These are phyloP conservation scores for Agroathelia rolfsii DNA, from an alignment of 1,284 basidiomycete species.

Conservation along the genomic window DNA sequence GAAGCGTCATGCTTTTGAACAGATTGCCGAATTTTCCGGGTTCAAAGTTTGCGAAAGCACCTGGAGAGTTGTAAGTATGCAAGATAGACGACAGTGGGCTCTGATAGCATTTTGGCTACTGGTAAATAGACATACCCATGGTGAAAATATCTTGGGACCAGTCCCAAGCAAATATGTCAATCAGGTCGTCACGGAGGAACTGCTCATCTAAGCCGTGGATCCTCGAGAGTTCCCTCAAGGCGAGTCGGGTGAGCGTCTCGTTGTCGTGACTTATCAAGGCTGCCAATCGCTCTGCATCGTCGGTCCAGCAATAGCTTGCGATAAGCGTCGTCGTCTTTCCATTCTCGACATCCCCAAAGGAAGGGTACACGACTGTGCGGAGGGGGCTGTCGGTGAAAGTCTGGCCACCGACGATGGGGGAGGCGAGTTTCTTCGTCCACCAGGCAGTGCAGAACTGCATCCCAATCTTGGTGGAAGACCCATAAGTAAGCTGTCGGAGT, in stretches of 20 bases:
- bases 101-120: no score
- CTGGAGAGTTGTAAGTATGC: conserved; percentile 4
- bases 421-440: conserved; percentile 13
- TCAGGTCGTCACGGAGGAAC: conserved; percentile 11
- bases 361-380: conserved; percentile 19
- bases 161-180: no score
- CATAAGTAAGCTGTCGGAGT: conserved; percentile 21
- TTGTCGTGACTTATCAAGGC: conserved; percentile 9
- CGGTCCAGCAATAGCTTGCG: conserved; percentile 16
- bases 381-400: conserved; percentile 13
- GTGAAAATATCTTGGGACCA: conserved; percentile 6
- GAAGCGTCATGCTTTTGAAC: conserved; percentile 12
- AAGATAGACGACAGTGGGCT: background rate
- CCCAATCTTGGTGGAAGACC: conserved; percentile 21
- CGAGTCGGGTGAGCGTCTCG: conserved; percentile 10
- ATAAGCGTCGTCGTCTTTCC: conserved; percentile 11
- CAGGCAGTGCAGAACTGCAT: conserved; percentile 20
- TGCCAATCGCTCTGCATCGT: conserved; percentile 15
- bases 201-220: conserved; percentile 14
- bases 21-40: conserved; percentile 15
- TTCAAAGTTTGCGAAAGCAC: conserved; percentile 16
- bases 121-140: no score
- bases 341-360: conserved; percentile 12
- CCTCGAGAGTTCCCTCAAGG: conserved; percentile 13
- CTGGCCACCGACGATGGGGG: conserved; percentile 8